These are phyloP conservation scores for Actinomucor elegans DNA, from an alignment of 371 early-diverging fungal genomes.

Conservation along the genomic window DNA sequence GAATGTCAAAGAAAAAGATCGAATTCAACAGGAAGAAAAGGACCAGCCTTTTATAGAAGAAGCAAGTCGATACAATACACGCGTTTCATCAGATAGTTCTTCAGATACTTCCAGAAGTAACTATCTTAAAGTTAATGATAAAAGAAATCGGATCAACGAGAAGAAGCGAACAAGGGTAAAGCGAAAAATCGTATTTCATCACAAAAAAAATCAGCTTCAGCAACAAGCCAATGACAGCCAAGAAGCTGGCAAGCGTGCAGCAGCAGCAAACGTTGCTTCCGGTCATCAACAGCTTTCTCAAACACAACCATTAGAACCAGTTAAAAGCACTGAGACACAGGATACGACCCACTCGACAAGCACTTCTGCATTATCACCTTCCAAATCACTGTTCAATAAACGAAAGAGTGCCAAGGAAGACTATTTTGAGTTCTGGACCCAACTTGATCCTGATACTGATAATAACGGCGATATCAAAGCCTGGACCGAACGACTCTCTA, in stretches of 20 bases:
- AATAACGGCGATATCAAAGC: constrained; percentile 16
- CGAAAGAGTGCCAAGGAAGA: constrained; percentile 22
- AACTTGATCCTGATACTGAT: constrained; percentile 24
- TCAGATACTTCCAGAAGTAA: not conserved
- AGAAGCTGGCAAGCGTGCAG: not conserved
- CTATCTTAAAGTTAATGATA: not conserved
- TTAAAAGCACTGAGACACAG: not conserved
- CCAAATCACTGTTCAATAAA: constrained; percentile 15
- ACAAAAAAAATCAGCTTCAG: not conserved
- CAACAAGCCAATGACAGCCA: not conserved
- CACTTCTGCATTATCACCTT: not conserved
- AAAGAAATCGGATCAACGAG: not conserved
- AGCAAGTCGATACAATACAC: not conserved
- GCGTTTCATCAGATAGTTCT: constrained; percentile 3
- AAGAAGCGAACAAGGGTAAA: not conserved
- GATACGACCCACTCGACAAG: not conserved
- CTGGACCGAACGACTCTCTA: not conserved
- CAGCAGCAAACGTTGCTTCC: not conserved
- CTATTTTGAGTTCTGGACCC: constrained; percentile 25
- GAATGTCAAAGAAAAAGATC: not conserved
- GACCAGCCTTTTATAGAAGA: not conserved
- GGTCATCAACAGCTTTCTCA: not conserved
- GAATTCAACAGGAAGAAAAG: constrained; percentile 7
- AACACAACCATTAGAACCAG: not conserved
- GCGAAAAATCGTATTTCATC: not conserved